A percentile compares a stretch with the other conserved stretches of the same genome.
These are phyloP conservation scores for Rhynchospora pubera DNA, from an alignment of 176 grass and related monocot species.

Conservation along the genomic window DNA sequence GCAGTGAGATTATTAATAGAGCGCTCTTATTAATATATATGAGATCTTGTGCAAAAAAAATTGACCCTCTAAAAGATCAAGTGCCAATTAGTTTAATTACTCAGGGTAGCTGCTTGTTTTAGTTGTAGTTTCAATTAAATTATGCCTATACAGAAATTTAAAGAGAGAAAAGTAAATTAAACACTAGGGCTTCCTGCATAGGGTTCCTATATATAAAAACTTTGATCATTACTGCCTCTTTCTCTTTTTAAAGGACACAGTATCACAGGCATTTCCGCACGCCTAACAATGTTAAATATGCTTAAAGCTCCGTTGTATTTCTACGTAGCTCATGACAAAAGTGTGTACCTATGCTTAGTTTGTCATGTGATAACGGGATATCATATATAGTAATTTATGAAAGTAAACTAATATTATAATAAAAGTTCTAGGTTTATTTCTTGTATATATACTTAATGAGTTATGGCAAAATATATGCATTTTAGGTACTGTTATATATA, in stretches of 20 bases:
- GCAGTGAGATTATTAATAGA: not conserved
- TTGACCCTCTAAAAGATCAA: not conserved
- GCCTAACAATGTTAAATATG: not conserved
- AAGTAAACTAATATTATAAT: not conserved
- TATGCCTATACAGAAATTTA: not conserved
- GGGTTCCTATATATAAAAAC: not conserved
- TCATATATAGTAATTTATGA: not conserved
- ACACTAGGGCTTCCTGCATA: not conserved
- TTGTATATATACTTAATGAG: not conserved
- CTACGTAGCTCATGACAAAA: not conserved
- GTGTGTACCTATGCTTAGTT: not conserved
- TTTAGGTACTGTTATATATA: not conserved
- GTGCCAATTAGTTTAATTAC: not conserved
- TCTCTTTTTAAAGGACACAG: no score
- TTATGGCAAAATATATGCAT: not conserved
- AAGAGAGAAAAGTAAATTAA: not conserved
- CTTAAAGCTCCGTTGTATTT: not conserved
- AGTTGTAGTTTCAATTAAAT: not conserved
- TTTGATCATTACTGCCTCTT: not conserved
- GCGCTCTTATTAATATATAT: no score
- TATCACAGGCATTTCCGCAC: not conserved
- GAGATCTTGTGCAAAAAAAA: constrained; percentile 4
- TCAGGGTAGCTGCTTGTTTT: not conserved
- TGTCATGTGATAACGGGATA: constrained; percentile 5
- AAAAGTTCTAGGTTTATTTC: not conserved